Evolutionary conservation across 148 eudicot genomes (phyloP), one percentile per base, ranked within the genome.

Genomic region (Oxyria digyna): DNA sequence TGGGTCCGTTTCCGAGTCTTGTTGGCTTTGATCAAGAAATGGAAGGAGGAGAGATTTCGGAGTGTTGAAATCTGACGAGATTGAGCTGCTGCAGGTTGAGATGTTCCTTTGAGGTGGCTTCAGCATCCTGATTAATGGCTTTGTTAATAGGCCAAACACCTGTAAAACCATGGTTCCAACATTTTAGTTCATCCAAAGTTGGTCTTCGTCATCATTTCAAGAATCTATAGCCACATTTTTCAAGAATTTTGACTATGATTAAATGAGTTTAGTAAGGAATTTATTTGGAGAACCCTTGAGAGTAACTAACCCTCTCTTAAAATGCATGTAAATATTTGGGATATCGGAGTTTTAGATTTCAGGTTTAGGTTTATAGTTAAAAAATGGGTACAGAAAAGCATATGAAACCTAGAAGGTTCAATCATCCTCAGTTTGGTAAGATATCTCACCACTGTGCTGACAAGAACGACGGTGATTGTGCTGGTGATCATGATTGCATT

Each of bases 71-170:
- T 87, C 97, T 18, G 89, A 69, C 55, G 97, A 88, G 7, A 76
- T 68, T 9, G 74, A n/a, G n/a, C n/a, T 78, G 71, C 87, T 79
- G 49, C 72, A n/a, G 40, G 76, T 76, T 11, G 21, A 29, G 17
- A 79, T 69, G 69, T 71, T 79, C 50, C 67, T 82, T 42, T 81
- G 69, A 15, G 78, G 67, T 5, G 91, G 96, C 62, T 89, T 74
- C 75, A 90, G 55, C 35, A 77, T 55, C 66, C 84, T 73, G 50
- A 94, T 78, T 0, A 94, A 84, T 26, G 96, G 98, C 72, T 94
- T 87, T 2, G 98, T 89, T 65, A 90, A 70, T 74, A 86, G 69
- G 27, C 98, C 98, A 78, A 86, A 94, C 12, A 94, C 97, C 98
- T 94, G 74, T 68, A 75, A 14, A 4, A 18, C 3, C 38, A 35